Evolutionary conservation across 164 flowering plant genomes (phyloP).

Genomic region (Santalum album): DNA sequence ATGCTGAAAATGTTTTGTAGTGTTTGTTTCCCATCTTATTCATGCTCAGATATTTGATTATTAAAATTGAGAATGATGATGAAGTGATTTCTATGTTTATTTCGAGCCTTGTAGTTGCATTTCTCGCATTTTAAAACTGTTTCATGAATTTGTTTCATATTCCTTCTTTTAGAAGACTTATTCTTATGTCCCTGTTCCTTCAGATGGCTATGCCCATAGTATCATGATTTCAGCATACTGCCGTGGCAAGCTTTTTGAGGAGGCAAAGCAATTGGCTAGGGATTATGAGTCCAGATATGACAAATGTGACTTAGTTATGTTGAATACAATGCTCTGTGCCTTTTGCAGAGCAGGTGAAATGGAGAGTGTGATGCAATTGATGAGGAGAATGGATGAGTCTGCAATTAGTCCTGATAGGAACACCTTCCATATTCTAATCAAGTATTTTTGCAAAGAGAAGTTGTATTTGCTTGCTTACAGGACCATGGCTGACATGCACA

Average conservation of each 20-base stretch:
- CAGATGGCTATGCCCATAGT: slow-evolving; percentile 81
- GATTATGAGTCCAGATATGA: slow-evolving; percentile 55
- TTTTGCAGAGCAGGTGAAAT: slow-evolving; percentile 84
- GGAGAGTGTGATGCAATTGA: slow-evolving; percentile 69
- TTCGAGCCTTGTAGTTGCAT: too few relatives aligned
- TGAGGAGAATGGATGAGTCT: slow-evolving; percentile 78
- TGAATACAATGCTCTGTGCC: slow-evolving; percentile 75
- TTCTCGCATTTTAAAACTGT: not conserved
- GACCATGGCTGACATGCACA: slow-evolving; percentile 70
- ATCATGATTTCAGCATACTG: slow-evolving; percentile 88
- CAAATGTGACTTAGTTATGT: slow-evolving; percentile 73
- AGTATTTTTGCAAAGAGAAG: slow-evolving; percentile 71
- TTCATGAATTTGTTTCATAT: not conserved
- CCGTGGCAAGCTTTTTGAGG: slow-evolving; percentile 53
- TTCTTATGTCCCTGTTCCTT: slow-evolving; percentile 6
- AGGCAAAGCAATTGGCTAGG: slow-evolving; percentile 67
- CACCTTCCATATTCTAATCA: slow-evolving; percentile 65
- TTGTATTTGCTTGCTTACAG: slow-evolving; percentile 67
- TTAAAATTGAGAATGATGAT: too few relatives aligned
- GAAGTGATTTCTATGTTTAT: too few relatives aligned
- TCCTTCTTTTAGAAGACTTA: slow-evolving; percentile 1
- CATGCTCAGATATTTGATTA: too few relatives aligned
- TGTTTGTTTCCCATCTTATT: too few relatives aligned
- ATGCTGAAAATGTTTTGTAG: too few relatives aligned
- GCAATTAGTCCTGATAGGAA: slow-evolving; percentile 71